phyloP scores from a whole-genome alignment of 2,329 filamentous ascomycete species.

The Colletotrichum costaricense region DNA sequence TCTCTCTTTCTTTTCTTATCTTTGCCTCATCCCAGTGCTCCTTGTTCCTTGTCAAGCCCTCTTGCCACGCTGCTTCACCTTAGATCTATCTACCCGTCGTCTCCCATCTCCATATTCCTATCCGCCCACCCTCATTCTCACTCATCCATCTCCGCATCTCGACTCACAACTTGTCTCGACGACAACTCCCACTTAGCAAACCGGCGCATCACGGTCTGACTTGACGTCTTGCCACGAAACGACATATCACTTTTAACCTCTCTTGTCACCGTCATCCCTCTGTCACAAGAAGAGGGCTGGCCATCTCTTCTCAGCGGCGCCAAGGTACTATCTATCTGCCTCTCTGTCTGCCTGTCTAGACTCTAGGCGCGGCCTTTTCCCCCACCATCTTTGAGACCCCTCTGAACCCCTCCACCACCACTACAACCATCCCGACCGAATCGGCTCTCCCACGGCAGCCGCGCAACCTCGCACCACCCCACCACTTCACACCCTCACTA shows the following conservation, averaged over 20 bases:
- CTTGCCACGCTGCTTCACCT: slow-evolving; percentile 15
- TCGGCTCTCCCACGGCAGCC: slow-evolving; percentile 37
- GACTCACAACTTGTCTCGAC: slow-evolving; percentile 15
- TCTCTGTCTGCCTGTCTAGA: background rate
- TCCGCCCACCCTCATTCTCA: background rate
- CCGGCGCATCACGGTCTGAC: slow-evolving; percentile 1
- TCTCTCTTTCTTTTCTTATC: slow-evolving; percentile 13
- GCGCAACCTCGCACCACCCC: slow-evolving; percentile 35
- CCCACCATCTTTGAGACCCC: slow-evolving; percentile 29
- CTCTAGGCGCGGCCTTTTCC: slow-evolving; percentile 28
- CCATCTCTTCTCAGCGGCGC: slow-evolving; percentile 17
- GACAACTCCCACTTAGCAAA: background rate
- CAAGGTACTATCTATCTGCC: background rate
- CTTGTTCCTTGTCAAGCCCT: slow-evolving; percentile 19
- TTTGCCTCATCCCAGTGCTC: slow-evolving; percentile 2
- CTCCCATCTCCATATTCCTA: background rate
- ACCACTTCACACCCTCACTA: slow-evolving; percentile 17
- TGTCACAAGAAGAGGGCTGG: slow-evolving; percentile 6
- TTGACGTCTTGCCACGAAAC: slow-evolving; percentile 3
- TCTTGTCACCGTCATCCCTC: background rate
- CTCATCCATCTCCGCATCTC: background rate
- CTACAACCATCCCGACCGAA: slow-evolving; percentile 29
- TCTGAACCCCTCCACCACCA: slow-evolving; percentile 34
- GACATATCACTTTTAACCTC: background rate
- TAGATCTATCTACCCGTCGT: slow-evolving; percentile 7